phyloP scores from a whole-genome alignment of 2,329 filamentous ascomycete species.

The Pseudocercospora ulei region DNA sequence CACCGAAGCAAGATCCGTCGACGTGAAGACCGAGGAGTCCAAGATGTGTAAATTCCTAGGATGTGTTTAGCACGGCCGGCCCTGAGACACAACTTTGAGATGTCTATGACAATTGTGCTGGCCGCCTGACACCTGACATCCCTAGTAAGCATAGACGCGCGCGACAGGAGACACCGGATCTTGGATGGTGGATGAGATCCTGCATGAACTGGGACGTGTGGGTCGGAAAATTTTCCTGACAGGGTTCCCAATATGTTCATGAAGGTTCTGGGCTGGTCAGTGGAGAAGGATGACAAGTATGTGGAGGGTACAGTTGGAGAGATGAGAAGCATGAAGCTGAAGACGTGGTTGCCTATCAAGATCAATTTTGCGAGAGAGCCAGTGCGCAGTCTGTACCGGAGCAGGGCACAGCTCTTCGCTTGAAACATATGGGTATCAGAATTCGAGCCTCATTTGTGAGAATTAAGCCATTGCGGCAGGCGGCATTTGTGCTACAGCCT shows the following conservation, averaged over 20 bases:
- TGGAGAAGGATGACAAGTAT: conserved; percentile 1
- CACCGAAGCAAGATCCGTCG: not conserved
- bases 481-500: too few relatives aligned
- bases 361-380: not conserved
- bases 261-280: not conserved
- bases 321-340: conserved; percentile 2
- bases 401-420: too few relatives aligned
- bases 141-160: too few relatives aligned
- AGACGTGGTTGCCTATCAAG: conserved; percentile 8
- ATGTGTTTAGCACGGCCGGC: too few relatives aligned
- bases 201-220: not conserved
- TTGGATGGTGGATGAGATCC: conserved; percentile 4
- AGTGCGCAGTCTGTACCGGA: not conserved
- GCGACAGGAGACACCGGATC: too few relatives aligned
- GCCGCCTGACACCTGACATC: too few relatives aligned
- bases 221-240: not conserved
- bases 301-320: conserved; percentile 2
- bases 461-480: too few relatives aligned
- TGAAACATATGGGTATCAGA: too few relatives aligned
- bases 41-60: too few relatives aligned
- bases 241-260: not conserved
- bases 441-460: too few relatives aligned
- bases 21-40: not conserved
- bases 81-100: too few relatives aligned
- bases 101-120: too few relatives aligned